Evolutionary conservation across 2,329 filamentous ascomycete species (phyloP).

Genomic region (Alternaria postmessia): DNA sequence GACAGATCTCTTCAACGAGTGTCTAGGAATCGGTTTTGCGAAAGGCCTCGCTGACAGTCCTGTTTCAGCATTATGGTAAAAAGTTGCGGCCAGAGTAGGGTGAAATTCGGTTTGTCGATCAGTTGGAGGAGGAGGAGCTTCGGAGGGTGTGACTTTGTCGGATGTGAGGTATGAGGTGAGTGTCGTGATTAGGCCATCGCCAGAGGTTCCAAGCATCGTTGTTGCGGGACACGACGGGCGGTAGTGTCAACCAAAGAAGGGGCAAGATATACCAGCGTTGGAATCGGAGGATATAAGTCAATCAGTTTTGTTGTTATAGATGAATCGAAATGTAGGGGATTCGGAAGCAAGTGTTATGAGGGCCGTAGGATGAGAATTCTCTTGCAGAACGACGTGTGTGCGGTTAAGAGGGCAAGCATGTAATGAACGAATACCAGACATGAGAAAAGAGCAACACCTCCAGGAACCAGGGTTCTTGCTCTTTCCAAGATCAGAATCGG

Average conservation of each 20-base stretch:
- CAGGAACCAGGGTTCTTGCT: neutral
- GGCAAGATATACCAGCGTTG: neutral
- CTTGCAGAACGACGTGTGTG: neutral
- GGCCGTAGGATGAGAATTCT: neutral
- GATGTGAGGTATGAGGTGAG: slow-evolving; percentile 9
- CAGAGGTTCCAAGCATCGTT: slow-evolving; percentile 5
- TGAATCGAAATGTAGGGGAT: neutral
- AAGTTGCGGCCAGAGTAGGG: neutral
- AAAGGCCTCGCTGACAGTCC: neutral
- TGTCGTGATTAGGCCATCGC: slow-evolving; percentile 11
- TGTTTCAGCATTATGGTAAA: neutral
- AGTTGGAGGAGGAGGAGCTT: neutral
- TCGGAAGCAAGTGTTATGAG: neutral
- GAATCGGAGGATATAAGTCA: neutral
- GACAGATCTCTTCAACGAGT: slow-evolving; percentile 1
- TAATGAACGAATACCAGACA: neutral
- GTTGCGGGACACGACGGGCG: neutral
- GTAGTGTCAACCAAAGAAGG: neutral
- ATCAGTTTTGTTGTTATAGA: neutral
- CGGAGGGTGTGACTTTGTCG: neutral
- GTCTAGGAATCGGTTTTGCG: neutral
- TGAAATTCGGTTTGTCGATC: neutral
- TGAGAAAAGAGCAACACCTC: neutral
- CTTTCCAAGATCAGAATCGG: neutral
- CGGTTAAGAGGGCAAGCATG: neutral